Base-by-base conservation (phyloP, 129 eudicot genomes). In the Arctium minus region DNA sequence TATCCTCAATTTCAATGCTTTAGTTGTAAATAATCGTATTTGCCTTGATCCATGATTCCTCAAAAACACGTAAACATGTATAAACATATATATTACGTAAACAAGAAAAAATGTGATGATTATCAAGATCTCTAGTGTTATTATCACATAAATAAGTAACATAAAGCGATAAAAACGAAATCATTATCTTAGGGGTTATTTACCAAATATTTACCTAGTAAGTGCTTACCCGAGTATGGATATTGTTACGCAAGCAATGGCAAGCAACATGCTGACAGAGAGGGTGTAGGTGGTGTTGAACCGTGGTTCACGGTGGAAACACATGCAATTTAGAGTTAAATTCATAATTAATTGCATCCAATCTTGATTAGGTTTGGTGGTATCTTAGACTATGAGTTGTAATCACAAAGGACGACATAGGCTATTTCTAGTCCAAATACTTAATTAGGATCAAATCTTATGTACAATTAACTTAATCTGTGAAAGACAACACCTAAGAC, bases 331-430 rank as follows among this genome's bases (percentile, higher is more conserved):
- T 15, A 69, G 75, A 74, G 5, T 3, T 70, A 37, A 38, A 12
- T 22, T 56, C 33, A 65, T 56, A 27, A 81, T 73, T 73, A 81
- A 73, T 37, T 73, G 79, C 62, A 81, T 74, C 65, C 44, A 75
- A 67, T 82, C 85, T 67, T 75, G 85, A 82, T 82, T 76, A 75
- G 81, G 71, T 75, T 82, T 82, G 85, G 70, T 75, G 73, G 81
- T 82, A 82, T 82, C 76, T 82, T 82, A 75, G 70, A 82, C 85
- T 69, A 75, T 82, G 85, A 82, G 85, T 82, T 82, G 81, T 82
- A 75, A 82, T 82, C 85, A 82, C 71, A 67, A 76, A 73, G 73
- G 79, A 60, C 74, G 72, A 74, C 36, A 62, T 73, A 2, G 38
- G 40, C 17, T 18, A 22, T 50, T 72, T 73, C 18, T 33, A 60